phyloP scores from a whole-genome alignment of 306 rosid genomes.

The Ochetophila trinervis region DNA sequence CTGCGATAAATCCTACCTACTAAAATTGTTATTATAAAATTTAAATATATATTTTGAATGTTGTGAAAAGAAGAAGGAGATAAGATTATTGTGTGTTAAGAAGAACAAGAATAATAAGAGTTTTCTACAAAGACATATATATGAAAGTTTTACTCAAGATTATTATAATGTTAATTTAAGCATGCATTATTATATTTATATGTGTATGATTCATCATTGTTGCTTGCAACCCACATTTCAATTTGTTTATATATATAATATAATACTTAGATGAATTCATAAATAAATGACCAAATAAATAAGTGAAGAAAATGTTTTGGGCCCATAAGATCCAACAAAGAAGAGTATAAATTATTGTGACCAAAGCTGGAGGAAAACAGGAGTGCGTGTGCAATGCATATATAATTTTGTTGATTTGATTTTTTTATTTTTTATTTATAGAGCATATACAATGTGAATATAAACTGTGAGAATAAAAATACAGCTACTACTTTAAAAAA shows the following conservation, averaged over 20 bases:
- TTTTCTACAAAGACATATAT: too few species aligned
- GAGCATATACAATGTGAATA: too few species aligned
- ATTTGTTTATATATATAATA: not conserved
- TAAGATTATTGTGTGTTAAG: too few species aligned
- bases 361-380: not conserved
- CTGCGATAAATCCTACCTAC: too few species aligned
- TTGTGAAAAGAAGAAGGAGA: too few species aligned
- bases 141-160: too few species aligned
- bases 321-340: constrained; percentile 30
- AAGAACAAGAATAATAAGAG: too few species aligned
- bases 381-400: not conserved
- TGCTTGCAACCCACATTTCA: not conserved
- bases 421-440: not conserved
- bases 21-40: too few species aligned
- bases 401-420: not conserved
- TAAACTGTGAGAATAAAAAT: too few species aligned
- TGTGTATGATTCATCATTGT: not conserved
- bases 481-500: too few species aligned
- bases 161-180: not conserved
- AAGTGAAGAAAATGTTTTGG: not conserved
- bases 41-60: too few species aligned
- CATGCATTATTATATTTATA: constrained; percentile 2
- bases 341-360: not conserved
- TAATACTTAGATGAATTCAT: not conserved
- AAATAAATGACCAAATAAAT: not conserved